Base-by-base conservation (phyloP, 257 asterid genomes). In the Lithospermum erythrorhizon region DNA sequence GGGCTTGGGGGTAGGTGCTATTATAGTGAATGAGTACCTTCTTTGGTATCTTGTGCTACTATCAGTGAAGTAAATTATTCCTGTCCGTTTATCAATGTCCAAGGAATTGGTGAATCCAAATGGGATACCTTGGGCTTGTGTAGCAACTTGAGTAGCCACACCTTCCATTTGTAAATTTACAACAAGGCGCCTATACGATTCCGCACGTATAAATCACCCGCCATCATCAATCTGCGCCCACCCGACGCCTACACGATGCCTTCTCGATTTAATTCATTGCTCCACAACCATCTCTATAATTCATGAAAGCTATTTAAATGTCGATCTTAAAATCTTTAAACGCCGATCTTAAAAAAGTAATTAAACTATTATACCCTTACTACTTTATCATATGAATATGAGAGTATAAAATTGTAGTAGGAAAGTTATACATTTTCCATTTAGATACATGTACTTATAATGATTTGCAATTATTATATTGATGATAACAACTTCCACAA, bases 211-310 rank as follows among this genome's bases (percentile, higher is more conserved):
- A 86, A 84, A 64, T 86, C 76, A 32, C 90, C 83, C 2, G 77
- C 69, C 79, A 55, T 54, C 55, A 53, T 82, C 82, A 87, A 87
- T 14, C 76, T 62, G 23, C 76, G 9, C 95, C 95, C 59, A 84
- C 53, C 16, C 90, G 94, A 75, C 95, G 72, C 55, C 94, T 90
- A 20, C 95, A 87, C 62, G 79, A 54, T 84, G 87, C 79, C 82
- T 94, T 41, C 49, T 41, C 14, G 49, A 11, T 41, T 1, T 3
- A 14, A 41, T 41, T 11, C 14, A 11, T 2, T 41, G 3, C 49
- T 13, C 49, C 49, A 41, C 49, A 41, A 41, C 17, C 18, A 41
- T 11, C 49, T 41, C 49, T n/a, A n/a, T n/a, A n/a, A n/a, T n/a
- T n/a, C n/a, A n/a, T n/a, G n/a, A n/a, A n/a, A n/a, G n/a, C n/a